Evolutionary conservation across 768 basidiomycete genomes (phyloP).

Genomic region (Collybiopsis confluens): DNA sequence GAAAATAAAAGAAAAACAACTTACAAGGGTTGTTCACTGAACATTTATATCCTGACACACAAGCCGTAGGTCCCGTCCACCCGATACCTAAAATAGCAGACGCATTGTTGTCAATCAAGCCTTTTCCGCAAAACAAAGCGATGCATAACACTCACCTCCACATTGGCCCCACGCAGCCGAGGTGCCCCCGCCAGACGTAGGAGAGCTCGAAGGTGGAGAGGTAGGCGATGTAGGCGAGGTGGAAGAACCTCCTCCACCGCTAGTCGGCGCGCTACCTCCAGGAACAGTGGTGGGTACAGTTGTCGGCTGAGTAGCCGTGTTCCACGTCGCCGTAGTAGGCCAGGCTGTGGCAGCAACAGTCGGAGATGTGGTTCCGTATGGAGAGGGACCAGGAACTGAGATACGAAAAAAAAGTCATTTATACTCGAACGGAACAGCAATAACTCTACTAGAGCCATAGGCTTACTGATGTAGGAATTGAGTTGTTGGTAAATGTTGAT

Average conservation of each 20-base stretch:
- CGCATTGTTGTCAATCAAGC: no score
- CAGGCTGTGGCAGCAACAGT: slow-evolving; percentile 38
- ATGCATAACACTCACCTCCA: neutral
- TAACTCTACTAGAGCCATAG: no score
- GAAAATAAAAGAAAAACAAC: neutral
- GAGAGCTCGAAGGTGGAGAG: neutral
- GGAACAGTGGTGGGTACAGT: slow-evolving; percentile 37
- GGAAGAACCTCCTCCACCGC: neutral
- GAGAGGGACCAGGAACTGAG: slow-evolving; percentile 16
- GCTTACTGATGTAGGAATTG: neutral
- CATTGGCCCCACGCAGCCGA: neutral
- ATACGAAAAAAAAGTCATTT: neutral
- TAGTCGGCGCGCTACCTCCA: neutral
- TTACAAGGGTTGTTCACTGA: slow-evolving; percentile 13
- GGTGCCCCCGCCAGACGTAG: neutral
- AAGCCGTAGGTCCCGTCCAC: neutral
- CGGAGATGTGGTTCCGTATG: slow-evolving; percentile 35
- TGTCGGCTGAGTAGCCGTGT: slow-evolving; percentile 41
- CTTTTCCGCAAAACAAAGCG: neutral
- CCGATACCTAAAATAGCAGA: neutral
- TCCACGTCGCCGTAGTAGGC: slow-evolving; percentile 47
- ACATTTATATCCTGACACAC: neutral
- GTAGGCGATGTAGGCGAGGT: neutral
- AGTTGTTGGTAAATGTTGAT: slow-evolving; percentile 8
- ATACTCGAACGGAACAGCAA: neutral